Evolutionary conservation across 768 basidiomycete genomes (phyloP).

Genomic region (Phallus indusiatus): DNA sequence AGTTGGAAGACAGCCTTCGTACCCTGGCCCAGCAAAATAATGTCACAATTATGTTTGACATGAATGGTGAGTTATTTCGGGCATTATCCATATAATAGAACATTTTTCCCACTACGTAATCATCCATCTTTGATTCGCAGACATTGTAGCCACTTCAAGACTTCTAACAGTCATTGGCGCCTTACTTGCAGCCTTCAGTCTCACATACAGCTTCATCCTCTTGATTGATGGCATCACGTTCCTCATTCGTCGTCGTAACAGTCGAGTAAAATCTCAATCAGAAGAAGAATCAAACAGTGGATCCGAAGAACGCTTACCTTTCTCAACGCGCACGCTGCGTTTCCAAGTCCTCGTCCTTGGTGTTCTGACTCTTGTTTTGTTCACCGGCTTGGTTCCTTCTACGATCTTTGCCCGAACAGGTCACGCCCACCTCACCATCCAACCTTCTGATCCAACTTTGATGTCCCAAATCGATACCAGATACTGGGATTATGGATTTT

Average conservation of each 20-base stretch:
- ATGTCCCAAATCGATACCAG: constrained; percentile 5
- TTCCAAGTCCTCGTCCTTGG: constrained; percentile 6
- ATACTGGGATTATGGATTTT: constrained; percentile 13
- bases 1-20: constrained; percentile 5
- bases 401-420: constrained; percentile 9
- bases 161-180: constrained; percentile 5
- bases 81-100: background rate
- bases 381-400: constrained; percentile 10
- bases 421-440: constrained; percentile 6
- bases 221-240: background rate
- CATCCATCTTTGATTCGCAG: background rate
- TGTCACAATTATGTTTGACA: constrained; percentile 7
- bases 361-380: constrained; percentile 7
- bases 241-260: background rate
- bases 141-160: constrained; percentile 4
- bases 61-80: constrained; percentile 8
- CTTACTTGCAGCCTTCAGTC: background rate
- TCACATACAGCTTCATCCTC: constrained; percentile 3
- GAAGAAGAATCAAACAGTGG: background rate
- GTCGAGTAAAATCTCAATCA: background rate
- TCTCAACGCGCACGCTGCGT: constrained; percentile 8
- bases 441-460: background rate
- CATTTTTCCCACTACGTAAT: background rate
- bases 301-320: background rate
- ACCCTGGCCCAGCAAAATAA: background rate